Base-by-base conservation (phyloP, 1,284 basidiomycete species). In the Tremellales sp. region DNA sequence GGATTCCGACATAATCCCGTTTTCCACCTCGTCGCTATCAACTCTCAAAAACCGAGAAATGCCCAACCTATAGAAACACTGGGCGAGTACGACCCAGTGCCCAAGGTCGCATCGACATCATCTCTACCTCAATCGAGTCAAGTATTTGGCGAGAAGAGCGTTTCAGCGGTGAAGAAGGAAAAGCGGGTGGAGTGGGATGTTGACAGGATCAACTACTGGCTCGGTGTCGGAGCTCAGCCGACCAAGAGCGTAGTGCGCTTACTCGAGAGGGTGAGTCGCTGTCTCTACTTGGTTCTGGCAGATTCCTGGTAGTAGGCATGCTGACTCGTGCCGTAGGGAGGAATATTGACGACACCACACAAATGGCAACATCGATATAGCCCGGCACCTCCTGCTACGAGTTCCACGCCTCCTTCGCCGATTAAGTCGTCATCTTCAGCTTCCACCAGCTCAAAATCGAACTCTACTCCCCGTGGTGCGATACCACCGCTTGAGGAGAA, bases 141-240 rank as follows among this genome's bases (percentile, higher is more conserved):
- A 75, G 53, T 78, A 77, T 65, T 69, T 41, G 62, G 60, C 12
- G 40, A 36, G 23, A 36, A 55, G 33, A 3, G 24, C 13, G 49
- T 49, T 27, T 49, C 50, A 29, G 12, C 39, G 19, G 46, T 51
- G n/a, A 53, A 66, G 49, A 62, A 68, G 60, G 77, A 79, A 64
- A 96, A 93, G 75, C 83, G 82, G 22, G 78, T 97, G 46, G 83
- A 87, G 67, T 96, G 90, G 91, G 89, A 90, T 73, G 84, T 86
- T 39, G 83, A 88, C 56, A 82, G 93, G 68, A 90, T 97, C 73
- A 81, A 79, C 52, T 90, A 91, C 69, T 97, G 93, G 93, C 74
- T 97, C 25, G 77, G 78, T 26, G 82, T 87, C 22, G 93, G 91
- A 2, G 93, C 93, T 27, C 76, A 83, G 59, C 93, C 93, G 0